Base-by-base conservation (phyloP, 257 asterid species). In the Scutellaria minor region DNA sequence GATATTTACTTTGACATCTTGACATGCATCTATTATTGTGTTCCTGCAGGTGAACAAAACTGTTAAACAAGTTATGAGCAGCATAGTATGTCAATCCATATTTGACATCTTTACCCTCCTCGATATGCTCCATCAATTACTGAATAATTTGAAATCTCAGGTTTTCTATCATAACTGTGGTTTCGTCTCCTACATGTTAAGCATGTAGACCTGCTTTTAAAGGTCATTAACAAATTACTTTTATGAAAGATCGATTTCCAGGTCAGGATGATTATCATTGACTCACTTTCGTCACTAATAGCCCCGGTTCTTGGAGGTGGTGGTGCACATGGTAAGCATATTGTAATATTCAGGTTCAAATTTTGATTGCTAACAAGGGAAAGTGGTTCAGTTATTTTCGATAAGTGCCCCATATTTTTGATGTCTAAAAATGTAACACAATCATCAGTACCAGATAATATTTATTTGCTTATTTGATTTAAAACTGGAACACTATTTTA, bases 231-330 rank as follows among this genome's bases (percentile, higher is more conserved):
- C 41, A 24, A 64, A 42, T 56, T 35, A 64, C 40, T 44, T 53
- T 37, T 72, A 24, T 79, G 81, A 89, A 86, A 57, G 96, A 75
- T 39, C 27, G 75, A 66, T 72, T 75, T 62, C 77, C 72, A 62
- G 70, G 79, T 90, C 68, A 82, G 79, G 82, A 78, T 93, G 93
- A 83, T 93, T 50, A 76, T 93, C 81, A 69, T 93, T 35, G 98
- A 93, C 75, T 93, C 98, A 39, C 83, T 93, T 64, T 90, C 98
- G 45, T 88, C 97, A 70, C 97, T 93, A 52, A 79, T 90, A 75
- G 72, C 95, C 65, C 98, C 97, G 48, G 76, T 93, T 81, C 95
- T 93, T 66, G 95, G 97, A 70, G 89, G 96, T 66, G 81, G 86
- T 64, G 90, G 89, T 48, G 80, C 86, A 53, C 91, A 87, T 13